Evolutionary conservation across 1,284 basidiomycete species (phyloP).

Genomic region (Microstroma glucosiphilum): DNA sequence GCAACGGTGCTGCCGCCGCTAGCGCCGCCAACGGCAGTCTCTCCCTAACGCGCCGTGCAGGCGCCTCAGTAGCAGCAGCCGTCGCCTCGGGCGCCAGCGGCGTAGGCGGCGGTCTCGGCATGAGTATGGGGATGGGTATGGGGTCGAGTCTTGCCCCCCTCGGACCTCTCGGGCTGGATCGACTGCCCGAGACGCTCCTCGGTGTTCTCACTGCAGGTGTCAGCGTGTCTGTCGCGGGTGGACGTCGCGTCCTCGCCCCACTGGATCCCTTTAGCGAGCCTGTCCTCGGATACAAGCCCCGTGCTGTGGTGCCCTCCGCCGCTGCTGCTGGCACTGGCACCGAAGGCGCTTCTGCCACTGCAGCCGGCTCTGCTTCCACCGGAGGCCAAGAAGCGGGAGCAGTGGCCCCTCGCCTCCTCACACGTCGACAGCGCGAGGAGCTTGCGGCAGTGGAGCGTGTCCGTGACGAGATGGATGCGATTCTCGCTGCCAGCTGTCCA

Average conservation of each 20-base stretch:
- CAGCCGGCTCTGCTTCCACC: background rate
- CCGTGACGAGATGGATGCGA: slow-evolving; percentile 40
- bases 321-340: background rate
- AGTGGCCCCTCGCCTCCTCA: background rate
- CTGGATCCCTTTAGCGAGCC: slow-evolving; percentile 38
- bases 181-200: slow-evolving; percentile 44
- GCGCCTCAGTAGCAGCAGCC: slow-evolving; percentile 6
- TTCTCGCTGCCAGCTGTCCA: slow-evolving; percentile 44
- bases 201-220: slow-evolving; percentile 43
- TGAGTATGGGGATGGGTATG: slow-evolving; percentile 5
- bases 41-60: slow-evolving; percentile 8
- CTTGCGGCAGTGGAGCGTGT: slow-evolving; percentile 28
- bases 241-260: slow-evolving; percentile 33
- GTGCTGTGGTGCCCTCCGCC: background rate
- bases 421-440: slow-evolving; percentile 15
- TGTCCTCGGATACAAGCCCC: background rate
- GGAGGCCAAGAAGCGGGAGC: background rate
- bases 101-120: slow-evolving; percentile 10
- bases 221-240: slow-evolving; percentile 35
- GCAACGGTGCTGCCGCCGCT: background rate
- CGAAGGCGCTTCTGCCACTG: background rate
- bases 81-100: slow-evolving; percentile 4
- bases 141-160: slow-evolving; percentile 8
- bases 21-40: background rate
- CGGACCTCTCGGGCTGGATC: slow-evolving; percentile 27